phyloP scores from a whole-genome alignment of 148 eudicot genomes.

The Bassia scoparia region DNA sequence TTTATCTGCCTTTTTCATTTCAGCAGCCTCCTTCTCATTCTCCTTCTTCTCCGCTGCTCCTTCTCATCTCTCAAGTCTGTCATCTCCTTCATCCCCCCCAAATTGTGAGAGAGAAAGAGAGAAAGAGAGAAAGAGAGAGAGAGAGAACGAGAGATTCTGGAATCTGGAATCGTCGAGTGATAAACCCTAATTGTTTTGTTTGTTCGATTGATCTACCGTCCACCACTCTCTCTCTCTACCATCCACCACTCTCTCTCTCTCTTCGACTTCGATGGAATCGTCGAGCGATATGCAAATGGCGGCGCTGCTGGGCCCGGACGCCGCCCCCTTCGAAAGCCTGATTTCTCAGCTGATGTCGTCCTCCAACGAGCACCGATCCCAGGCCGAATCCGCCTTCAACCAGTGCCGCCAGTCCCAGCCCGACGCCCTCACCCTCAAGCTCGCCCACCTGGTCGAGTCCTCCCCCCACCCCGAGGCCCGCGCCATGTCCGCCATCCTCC shows the following conservation, averaged over 20 bases:
- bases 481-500: conserved; percentile 77
- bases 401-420: conserved; percentile 68
- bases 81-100: no score
- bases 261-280: no score
- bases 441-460: conserved; percentile 52
- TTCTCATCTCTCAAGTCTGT: no score
- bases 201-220: no score
- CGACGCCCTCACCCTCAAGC: conserved; percentile 58
- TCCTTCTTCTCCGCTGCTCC: no score
- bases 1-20: no score
- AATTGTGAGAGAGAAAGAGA: no score
- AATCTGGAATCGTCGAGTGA: no score
- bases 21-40: no score
- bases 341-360: conserved; percentile 77
- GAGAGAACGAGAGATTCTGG: conserved; percentile 16
- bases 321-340: conserved; percentile 62
- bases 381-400: conserved; percentile 67
- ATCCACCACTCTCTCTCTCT: no score
- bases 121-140: background rate
- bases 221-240: no score
- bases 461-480: conserved; percentile 61
- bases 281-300: conserved; percentile 32
- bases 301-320: conserved; percentile 66
- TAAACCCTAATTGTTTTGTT: conserved; percentile 29
- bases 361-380: conserved; percentile 68